Base-by-base conservation (phyloP, 176 grass and related monocot species). In the Musa troglodytarum region DNA sequence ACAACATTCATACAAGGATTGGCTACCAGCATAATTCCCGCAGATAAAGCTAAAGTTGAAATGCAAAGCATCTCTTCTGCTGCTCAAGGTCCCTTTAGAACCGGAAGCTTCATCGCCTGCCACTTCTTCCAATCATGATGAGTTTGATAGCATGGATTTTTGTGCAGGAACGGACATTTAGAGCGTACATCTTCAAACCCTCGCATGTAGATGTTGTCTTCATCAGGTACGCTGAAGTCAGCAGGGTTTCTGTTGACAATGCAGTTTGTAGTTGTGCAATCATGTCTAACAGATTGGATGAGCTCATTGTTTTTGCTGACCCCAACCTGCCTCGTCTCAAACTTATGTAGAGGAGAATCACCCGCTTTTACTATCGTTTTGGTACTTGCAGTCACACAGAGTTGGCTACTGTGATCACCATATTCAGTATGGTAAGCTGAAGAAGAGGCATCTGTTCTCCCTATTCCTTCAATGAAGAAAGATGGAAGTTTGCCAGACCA, bases 211-310 rank as follows among this genome's bases (percentile, higher is more conserved):
- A 63, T 19, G 24, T 73, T 73, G 23, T 76, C 74, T 50, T 76
- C 74, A 64, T 52, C 57, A 23, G 29, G 49, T 23, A 51, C 0
- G n/a, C 26, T 64, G 74, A 76, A 76, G 43, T 76, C 74, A 25
- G 74, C 57, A 52, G 74, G 74, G 9, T 76, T 76, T 64, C n/a
- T 26, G 58, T 76, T 76, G 34, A 76, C 17, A 65, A 76, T 13
- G 11, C 74, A 76, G 10, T 63, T 51, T 52, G 23, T 9, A 24
- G 58, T 23, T 11, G 25, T 49, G 64, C n/a, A 51, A 11, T 10
- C 12, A 64, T 63, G 34, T 15, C 34, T 52, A 10, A 0, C 43
- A 64, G 34, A 58, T 8, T 23, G 56, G 58, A 51, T n/a, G 24
- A n/a, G 16, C 23, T 15, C 58, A 62, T 76, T 11, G n/a, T 64